Conservation (phyloP, 768 basidiomycete genomes). For the Rhodotorula babjevae region DNA sequence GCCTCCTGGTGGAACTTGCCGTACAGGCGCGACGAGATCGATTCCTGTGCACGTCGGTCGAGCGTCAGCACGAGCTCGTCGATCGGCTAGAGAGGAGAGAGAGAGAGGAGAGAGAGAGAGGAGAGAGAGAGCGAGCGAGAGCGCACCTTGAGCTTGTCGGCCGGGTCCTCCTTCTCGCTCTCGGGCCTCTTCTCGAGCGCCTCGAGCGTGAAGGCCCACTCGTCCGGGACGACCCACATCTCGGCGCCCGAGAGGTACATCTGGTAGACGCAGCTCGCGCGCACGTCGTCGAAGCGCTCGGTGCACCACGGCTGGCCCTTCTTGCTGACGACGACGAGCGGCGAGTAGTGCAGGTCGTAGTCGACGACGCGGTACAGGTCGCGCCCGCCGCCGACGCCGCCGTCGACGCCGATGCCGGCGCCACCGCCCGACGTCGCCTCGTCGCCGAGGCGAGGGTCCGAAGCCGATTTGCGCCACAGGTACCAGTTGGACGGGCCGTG, state of each 20-base stretch:
- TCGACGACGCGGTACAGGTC: slow-evolving; percentile 41
- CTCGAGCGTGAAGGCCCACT: slow-evolving; percentile 42
- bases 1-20: slow-evolving; percentile 44
- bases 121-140: not conserved
- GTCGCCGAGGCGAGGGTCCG: slow-evolving; percentile 32
- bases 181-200: slow-evolving; percentile 31
- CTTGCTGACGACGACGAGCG: slow-evolving; percentile 38
- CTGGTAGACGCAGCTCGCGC: slow-evolving; percentile 43
- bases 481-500: slow-evolving; percentile 42
- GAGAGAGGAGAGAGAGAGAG: not conserved
- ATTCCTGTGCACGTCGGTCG: slow-evolving; percentile 11
- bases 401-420: slow-evolving; percentile 28
- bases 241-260: slow-evolving; percentile 43
- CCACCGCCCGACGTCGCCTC: slow-evolving; percentile 32
- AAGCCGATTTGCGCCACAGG: slow-evolving; percentile 38
- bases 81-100: not conserved
- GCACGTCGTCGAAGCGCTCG: slow-evolving; percentile 42
- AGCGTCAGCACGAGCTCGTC: not conserved
- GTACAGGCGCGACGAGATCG: slow-evolving; percentile 43
- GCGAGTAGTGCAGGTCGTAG: slow-evolving; percentile 43
- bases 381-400: slow-evolving; percentile 23
- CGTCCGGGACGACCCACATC: slow-evolving; percentile 43
- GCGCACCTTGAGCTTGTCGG: slow-evolving; percentile 42
- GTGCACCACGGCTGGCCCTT: slow-evolving; percentile 45
- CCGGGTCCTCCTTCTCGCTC: slow-evolving; percentile 36